Base-by-base conservation (phyloP, 768 basidiomycete species). In the Lactarius hatsudake region DNA sequence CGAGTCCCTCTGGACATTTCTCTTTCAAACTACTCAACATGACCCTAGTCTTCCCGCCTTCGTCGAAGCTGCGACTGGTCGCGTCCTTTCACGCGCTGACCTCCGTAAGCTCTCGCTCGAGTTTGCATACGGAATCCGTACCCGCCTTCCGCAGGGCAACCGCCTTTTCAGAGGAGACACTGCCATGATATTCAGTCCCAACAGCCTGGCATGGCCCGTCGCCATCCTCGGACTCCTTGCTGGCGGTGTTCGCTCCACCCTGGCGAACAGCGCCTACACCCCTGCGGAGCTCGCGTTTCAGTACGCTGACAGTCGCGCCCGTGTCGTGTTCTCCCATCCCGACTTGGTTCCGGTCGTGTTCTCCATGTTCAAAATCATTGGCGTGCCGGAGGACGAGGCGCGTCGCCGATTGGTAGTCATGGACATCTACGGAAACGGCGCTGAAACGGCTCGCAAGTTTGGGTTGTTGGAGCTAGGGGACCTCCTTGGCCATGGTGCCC, bases 261-360 rank as follows among this genome's bases (percentile, higher is more conserved):
- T 91, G 17, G 89, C 89, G 18, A 95, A 93, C 74, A 86, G 83
- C 65, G 81, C 81, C 0, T 94, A 91, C 72, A 89, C 86, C 5
- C 74, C 86, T 3, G 73, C 77, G 9, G 94, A 96, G 73, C 82
- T 95, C 0, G 81, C 79, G 0, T 86, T 86, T 75, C 94, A 96
- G 74, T 87, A 90, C 66, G 76, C 69, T 15, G 87, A 95, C 72
- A 87, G 87, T 61, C 77, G 82, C 3, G 88, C 94, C 0, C 80
- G 81, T 59, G 69, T 89, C 23, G 74, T 94, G 30, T 84, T 93
- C 63, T 81, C 84, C 13, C 84, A 85, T 65, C 90, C 91, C n/a
- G 79, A 83, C 0, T 79, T 89, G 5, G 68, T 91, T 1, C 73
- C 79, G 0, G 78, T 82, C n/a, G 85, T 85, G 15, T 78, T 82